Evolutionary conservation across 768 basidiomycete genomes (phyloP), one percentile per base, ranked within the genome.

Genomic region (Termitomyces sp.): DNA sequence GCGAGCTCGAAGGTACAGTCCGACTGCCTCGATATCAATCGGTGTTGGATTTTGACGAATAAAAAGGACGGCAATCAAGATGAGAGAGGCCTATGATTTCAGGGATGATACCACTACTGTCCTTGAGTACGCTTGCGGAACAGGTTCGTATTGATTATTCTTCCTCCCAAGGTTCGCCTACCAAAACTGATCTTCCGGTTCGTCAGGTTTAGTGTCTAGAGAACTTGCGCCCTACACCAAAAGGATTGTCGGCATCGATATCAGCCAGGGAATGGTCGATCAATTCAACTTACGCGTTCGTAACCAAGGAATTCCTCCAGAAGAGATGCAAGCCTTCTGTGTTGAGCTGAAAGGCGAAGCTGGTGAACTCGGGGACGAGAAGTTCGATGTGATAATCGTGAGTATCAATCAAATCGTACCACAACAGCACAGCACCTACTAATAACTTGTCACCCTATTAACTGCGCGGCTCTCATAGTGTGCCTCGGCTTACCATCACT

Each of bases 61-160:
- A n/a, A 48, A 35, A 55, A 76, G 73, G 51, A 64, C 73, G 12
- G 75, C 73, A 9, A 57, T 51, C n/a, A 74, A 69, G 7, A 71
- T 79, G 45, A 71, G 70, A 26, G 60, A 71, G 26, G 67, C 66
- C 10, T 81, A 79, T 59, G 59, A 71, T 0, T 85, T 91, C 62
- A 73, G 83, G 53, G 78, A 80, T 44, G 75, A 81, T 30, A 63
- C 62, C 6, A 89, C 88, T 5, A 73, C 68, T 6, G 73, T 86
- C 17, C 73, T 91, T 77, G 89, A 91, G 62, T 91, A 80, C 63
- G 89, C 89, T 5, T 91, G 89, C 65, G 87, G 88, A 12, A 80
- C 80, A 58, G 89, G 86, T 63, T 37, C 37, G 57, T 38, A 11
- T 30, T 44, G 21, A 19, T 31, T 10, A 8, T 5, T 55, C 19